These are phyloP conservation scores for Termitomyces sp. DNA, from an alignment of 768 basidiomycete genomes.

Conservation along the genomic window DNA sequence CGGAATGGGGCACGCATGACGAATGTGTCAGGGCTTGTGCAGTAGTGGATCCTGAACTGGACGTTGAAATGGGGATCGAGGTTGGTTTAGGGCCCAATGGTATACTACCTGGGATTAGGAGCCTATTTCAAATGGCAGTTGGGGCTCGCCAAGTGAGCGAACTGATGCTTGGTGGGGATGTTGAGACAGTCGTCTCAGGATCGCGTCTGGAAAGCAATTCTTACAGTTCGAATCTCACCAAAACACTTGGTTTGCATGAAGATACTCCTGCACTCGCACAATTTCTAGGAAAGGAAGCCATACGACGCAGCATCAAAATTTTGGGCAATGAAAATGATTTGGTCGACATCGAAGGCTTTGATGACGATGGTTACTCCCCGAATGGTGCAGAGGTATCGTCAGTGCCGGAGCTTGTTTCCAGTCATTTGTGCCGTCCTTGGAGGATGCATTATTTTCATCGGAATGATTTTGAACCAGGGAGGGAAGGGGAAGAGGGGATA, in stretches of 20 bases:
- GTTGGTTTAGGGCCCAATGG: slow-evolving; percentile 36
- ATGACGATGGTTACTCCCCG: background rate
- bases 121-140: slow-evolving; percentile 45
- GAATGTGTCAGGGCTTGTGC: slow-evolving; percentile 50
- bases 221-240: slow-evolving; percentile 23
- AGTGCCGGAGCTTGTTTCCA: background rate
- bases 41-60: slow-evolving; percentile 31
- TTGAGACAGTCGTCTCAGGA: background rate
- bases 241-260: slow-evolving; percentile 42
- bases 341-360: slow-evolving; percentile 30
- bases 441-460: slow-evolving; percentile 12
- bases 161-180: background rate
- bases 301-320: slow-evolving; percentile 36
- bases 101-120: slow-evolving; percentile 40
- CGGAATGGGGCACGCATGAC: slow-evolving; percentile 52
- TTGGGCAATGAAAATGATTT: slow-evolving; percentile 25
- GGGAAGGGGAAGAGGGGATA: background rate
- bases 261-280: slow-evolving; percentile 45
- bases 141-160: slow-evolving; percentile 16
- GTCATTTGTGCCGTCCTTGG: slow-evolving; percentile 4
- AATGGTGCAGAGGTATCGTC: background rate
- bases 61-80: slow-evolving; percentile 34
- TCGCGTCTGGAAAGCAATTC: background rate
- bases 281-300: slow-evolving; percentile 38
- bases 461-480: slow-evolving; percentile 10